These are phyloP conservation scores for Leccinum broughii DNA, from an alignment of 768 basidiomycete genomes.

Conservation along the genomic window DNA sequence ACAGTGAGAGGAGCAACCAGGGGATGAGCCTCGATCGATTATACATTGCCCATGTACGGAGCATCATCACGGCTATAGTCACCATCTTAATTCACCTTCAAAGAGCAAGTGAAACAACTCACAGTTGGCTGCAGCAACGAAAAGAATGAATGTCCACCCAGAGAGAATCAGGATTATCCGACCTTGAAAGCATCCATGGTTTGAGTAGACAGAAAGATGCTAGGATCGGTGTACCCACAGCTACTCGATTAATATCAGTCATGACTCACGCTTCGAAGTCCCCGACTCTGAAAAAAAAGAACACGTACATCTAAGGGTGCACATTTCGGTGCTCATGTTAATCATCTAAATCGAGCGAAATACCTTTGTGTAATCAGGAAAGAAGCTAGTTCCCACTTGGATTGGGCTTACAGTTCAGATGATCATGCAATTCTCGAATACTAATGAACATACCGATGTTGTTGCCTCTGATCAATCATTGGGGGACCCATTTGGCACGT, in stretches of 20 bases:
- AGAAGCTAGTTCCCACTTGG: conserved; percentile 7
- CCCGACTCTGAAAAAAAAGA: neutral
- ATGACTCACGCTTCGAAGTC: neutral
- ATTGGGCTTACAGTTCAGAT: neutral
- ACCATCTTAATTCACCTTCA: neutral
- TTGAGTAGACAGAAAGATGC: too few species aligned
- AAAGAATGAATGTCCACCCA: neutral
- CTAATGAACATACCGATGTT: neutral
- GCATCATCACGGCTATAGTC: conserved; percentile 1
- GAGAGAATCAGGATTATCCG: neutral
- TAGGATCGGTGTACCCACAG: neutral
- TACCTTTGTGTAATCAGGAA: conserved; percentile 1
- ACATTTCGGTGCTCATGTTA: neutral
- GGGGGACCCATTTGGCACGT: neutral
- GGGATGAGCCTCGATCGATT: neutral
- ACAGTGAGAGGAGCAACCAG: too few species aligned
- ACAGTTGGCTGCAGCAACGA: conserved; percentile 8
- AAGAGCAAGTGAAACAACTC: neutral
- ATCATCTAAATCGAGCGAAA: neutral
- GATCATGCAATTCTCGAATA: neutral
- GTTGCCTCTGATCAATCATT: neutral
- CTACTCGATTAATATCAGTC: neutral
- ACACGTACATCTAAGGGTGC: conserved; percentile 1
- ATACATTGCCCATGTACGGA: conserved; percentile 2
- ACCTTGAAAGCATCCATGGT: neutral